Evolutionary conservation across 2,329 filamentous ascomycete genomes (phyloP), one percentile per base, ranked within the genome.

Genomic region (Colletotrichum somersetense): DNA sequence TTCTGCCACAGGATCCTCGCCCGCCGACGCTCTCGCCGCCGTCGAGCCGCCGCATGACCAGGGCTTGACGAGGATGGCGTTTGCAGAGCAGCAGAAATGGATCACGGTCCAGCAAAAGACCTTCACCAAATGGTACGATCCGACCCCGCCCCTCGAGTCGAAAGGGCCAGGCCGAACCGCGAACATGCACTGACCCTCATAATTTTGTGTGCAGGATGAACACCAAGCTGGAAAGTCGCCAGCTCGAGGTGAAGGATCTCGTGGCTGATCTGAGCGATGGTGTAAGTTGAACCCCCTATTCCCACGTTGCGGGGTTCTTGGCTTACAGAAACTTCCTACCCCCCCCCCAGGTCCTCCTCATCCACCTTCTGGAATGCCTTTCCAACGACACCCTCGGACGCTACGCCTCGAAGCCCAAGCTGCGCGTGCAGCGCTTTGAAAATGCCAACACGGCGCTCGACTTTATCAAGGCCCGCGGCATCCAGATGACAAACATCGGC

Each of bases 401-500:
- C 81, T 99, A 99, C 89, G 96, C 96, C 74, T 93, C 96, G 66
- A 97, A 96, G 78, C 96, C 96, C 50, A 98, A 97, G 84, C 88
- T 99, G 76, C 94, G 96, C 70, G 96, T 99, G 64, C 96, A 99
- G 85, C 92, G 91, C 77, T 99, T 98, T 83, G 96, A 99, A 82
- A 99, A 99, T 88, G 96, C 96, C 81, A 98, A 98, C 85, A 92
- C 95, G 77, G 94, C 94, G 62, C 91, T 99, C 74, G 92, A 98
- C 82, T 99, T 96, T 78, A 95, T 99, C 85, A 97, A 93, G 80
- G 91, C 90, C 70, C 88, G 95, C 77, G 92, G 94, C 26, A 98
- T 99, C 75, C 96, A 97, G 81, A 94, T 99, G 92, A 98, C 95
- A 76, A 99, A 99, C 77, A 98, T 98, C 78, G 96, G 96, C 65